Percentiles rank a stretch among this genome's conserved stretches.
phyloP scores from a whole-genome alignment of 441 rosid genomes.

The Mallotus repandus region DNA sequence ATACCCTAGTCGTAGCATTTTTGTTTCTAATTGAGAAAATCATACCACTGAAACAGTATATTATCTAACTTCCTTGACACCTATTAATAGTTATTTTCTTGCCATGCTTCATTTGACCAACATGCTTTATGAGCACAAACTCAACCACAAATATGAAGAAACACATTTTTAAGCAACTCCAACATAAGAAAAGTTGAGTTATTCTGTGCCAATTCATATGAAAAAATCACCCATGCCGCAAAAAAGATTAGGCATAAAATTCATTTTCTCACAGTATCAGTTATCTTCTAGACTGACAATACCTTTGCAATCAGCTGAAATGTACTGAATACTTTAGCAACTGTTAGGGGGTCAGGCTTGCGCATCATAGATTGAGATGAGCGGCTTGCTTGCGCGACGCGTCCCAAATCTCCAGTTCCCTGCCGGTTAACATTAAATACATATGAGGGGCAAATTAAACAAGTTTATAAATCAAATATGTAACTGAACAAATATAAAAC shows the following conservation, averaged over 20 bases:
- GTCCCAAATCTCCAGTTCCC: constrained; percentile 88
- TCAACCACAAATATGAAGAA: background rate
- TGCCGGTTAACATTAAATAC: constrained; percentile 31
- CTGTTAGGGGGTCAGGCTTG: constrained; percentile 75
- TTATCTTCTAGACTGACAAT: background rate
- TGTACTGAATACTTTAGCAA: constrained; percentile 69
- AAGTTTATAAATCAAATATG: background rate
- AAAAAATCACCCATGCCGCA: background rate
- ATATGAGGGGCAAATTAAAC: background rate
- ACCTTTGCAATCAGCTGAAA: constrained; percentile 91
- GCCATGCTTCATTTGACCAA: background rate
- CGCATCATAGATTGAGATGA: constrained; percentile 89
- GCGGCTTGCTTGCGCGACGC: constrained; percentile 93
- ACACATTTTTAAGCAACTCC: background rate
- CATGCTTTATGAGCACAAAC: background rate
- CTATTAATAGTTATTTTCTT: background rate
- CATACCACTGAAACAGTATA: too few species aligned
- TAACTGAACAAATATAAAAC: background rate
- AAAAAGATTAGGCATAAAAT: background rate
- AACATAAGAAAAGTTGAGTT: background rate
- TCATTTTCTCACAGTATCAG: background rate
- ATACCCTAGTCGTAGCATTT: too few species aligned
- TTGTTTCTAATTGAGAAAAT: too few species aligned
- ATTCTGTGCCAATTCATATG: background rate
- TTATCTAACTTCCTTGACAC: too few species aligned